Percentiles rank a stretch among this genome's conserved stretches.
Conservation (phyloP, 31 red algal species). For the Odonthalia washingtoniensis region DNA sequence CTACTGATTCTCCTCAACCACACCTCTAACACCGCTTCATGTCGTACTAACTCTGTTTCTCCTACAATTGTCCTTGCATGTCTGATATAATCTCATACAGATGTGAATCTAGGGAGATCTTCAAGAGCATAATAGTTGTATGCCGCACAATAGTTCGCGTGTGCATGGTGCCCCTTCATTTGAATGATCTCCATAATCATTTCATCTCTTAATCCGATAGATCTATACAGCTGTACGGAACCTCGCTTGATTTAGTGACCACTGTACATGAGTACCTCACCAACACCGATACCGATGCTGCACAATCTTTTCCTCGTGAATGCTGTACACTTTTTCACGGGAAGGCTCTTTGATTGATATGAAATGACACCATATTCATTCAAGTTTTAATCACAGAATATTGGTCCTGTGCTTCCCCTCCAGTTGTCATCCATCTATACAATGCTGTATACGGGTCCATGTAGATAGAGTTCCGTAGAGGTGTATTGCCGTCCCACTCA, state of each 20-base stretch:
- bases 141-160: conserved; percentile 42
- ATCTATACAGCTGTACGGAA: conserved; percentile 36
- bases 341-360: not conserved
- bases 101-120: conserved; percentile 17
- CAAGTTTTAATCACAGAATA: conserved; percentile 1
- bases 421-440: not conserved
- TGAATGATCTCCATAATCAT: no score
- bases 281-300: conserved; percentile 8
- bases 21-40: not conserved
- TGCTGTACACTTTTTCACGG: not conserved
- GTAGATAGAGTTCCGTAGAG: not conserved
- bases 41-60: not conserved
- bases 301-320: not conserved
- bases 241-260: conserved; percentile 42
- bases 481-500: conserved; percentile 36
- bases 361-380: not conserved
- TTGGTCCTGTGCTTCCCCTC: not conserved
- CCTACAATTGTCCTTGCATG: not conserved
- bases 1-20: not conserved
- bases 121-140: conserved; percentile 32
- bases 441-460: conserved; percentile 24
- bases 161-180: conserved; percentile 1
- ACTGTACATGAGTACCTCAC: conserved; percentile 15
- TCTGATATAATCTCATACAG: not conserved
- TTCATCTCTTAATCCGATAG: conserved; percentile 30